Base-by-base conservation (phyloP, 345 rosid species). In the Passiflora organensis region DNA sequence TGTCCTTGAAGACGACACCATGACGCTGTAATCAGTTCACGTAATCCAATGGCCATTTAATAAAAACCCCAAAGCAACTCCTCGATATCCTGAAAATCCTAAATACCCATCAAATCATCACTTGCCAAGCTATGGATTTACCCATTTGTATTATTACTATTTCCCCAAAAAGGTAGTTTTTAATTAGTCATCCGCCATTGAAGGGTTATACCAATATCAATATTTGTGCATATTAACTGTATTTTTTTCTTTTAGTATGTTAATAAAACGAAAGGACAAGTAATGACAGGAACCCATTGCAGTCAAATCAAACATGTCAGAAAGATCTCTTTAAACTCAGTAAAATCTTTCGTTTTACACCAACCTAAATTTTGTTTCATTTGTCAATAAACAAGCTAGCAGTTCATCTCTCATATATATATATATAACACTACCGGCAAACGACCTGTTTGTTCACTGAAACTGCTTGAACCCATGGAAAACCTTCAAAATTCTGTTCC, bases 291-390 rank as follows among this genome's bases (percentile, higher is more conserved):
- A n/a, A n/a, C n/a, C n/a, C n/a, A n/a, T n/a, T n/a, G 60, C 75
- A 28, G 82, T 75, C 86, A 53, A 60, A 45, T 78, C 87, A 64
- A 76, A 55, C 10, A 69, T 70, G 82, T 84, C 82, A 76, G 74
- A 48, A 62, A 60, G n/a, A 38, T 32, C 13, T 54, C 66, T 76
- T 72, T 38, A 59, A 45, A 61, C 59, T 39, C 23, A 43, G 47
- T 62, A 16, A 13, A 15, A 23, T 53, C 22, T 22, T 17, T 43
- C 9, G 45, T n/a, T n/a, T n/a, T 28, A 28, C 34, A 28, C 8
- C 34, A 28, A 8, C 34, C 34, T 28, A 28, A 28, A 28, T 8
- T 2, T 28, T 28, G 34, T 28, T 28, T 28, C 34, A 28, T 28
- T 8, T 8, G 8, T 28, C 34, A 28, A 23, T 24, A 28, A 32